These are phyloP conservation scores for Mortierella sp. DNA, from an alignment of 371 early-diverging fungal species.

Conservation along the genomic window DNA sequence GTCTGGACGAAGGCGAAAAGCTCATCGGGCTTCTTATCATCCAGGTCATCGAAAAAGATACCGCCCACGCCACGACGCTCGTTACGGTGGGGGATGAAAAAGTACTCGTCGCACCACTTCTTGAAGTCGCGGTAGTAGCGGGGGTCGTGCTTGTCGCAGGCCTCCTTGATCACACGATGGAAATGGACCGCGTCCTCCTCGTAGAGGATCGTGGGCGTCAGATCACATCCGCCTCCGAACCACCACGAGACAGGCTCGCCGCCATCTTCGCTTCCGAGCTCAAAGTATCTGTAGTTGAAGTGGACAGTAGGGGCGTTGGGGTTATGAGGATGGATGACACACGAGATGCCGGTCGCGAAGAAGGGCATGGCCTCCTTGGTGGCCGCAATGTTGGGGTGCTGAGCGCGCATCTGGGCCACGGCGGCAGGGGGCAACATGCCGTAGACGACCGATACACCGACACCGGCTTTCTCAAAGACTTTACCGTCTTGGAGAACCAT, in stretches of 20 bases:
- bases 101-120: constrained; percentile 90
- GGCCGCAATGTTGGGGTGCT: constrained; percentile 74
- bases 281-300: constrained; percentile 97
- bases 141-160: constrained; percentile 81
- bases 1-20: constrained; percentile 79
- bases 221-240: constrained; percentile 92
- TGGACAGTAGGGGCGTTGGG: constrained; percentile 97
- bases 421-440: constrained; percentile 84
- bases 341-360: constrained; percentile 93
- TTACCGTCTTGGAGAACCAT: constrained; percentile 93
- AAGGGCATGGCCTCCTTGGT: constrained; percentile 71
- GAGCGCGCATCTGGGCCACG: constrained; percentile 81
- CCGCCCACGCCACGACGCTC: constrained; percentile 92
- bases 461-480: constrained; percentile 97
- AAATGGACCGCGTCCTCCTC: constrained; percentile 87
- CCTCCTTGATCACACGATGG: constrained; percentile 83
- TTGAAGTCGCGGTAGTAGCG: constrained; percentile 83
- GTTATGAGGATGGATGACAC: constrained; percentile 97
- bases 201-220: constrained; percentile 85
- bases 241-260: constrained; percentile 80
- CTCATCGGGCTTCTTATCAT: constrained; percentile 73
- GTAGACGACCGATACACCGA: constrained; percentile 85
- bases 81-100: constrained; percentile 79
- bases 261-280: constrained; percentile 72
- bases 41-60: constrained; percentile 90